phyloP scores from a whole-genome alignment of 2,329 filamentous ascomycete genomes.

The Alternaria alternata region DNA sequence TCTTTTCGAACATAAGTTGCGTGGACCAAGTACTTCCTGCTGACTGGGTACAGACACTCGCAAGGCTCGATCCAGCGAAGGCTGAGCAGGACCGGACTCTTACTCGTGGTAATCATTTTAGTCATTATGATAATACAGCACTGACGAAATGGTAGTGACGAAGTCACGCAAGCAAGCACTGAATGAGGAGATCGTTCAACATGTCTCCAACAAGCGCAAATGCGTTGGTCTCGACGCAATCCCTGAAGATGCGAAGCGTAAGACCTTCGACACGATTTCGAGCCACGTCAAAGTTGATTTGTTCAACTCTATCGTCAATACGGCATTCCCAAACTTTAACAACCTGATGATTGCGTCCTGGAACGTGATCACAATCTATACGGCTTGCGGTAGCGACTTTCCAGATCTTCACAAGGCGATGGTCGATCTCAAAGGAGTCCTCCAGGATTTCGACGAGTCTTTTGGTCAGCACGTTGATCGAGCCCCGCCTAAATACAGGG shows the following conservation, averaged over 20 bases:
- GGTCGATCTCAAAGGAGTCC: conserved; percentile 34
- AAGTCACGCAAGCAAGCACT: conserved; percentile 16
- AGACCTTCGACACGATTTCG: conserved; percentile 32
- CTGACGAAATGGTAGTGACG: conserved; percentile 9
- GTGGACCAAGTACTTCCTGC: not conserved
- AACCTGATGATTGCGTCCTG: conserved; percentile 42
- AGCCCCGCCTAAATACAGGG: conserved; percentile 6
- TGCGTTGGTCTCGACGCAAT: conserved; percentile 31
- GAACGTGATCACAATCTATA: conserved; percentile 44
- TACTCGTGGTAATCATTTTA: conserved; percentile 11
- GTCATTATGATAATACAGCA: not conserved
- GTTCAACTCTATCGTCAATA: conserved; percentile 38
- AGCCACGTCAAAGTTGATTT: conserved; percentile 34
- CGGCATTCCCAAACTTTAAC: conserved; percentile 42
- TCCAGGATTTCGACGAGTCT: conserved; percentile 35
- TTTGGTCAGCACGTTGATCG: conserved; percentile 15
- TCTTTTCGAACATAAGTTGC: not conserved
- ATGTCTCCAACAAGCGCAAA: conserved; percentile 39
- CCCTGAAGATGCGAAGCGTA: conserved; percentile 33
- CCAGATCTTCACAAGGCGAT: conserved; percentile 36
- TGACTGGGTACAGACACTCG: conserved; percentile 26
- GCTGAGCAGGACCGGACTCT: conserved; percentile 3
- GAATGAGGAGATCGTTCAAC: conserved; percentile 26
- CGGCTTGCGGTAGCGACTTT: conserved; percentile 36
- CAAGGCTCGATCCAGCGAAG: conserved; percentile 19